Percentiles rank a stretch among this genome's conserved stretches.
Conservation (phyloP, 2,329 filamentous ascomycete species). For the Penicillium sp. region DNA sequence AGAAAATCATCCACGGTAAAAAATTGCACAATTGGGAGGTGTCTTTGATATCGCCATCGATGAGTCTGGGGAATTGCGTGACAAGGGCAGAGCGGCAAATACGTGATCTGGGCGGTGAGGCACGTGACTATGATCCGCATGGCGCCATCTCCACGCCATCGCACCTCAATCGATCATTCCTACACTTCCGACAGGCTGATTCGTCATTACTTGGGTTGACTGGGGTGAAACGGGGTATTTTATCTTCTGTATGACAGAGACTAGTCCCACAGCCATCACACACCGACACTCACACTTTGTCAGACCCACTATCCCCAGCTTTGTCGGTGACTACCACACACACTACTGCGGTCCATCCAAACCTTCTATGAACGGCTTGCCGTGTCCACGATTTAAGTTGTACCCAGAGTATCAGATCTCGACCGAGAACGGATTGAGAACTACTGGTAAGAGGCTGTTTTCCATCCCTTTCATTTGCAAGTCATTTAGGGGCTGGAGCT, state of each 20-base stretch:
- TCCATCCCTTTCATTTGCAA: neutral
- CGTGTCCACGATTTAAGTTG: neutral
- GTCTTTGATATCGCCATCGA: constrained; percentile 1
- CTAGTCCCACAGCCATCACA: neutral
- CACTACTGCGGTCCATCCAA: neutral
- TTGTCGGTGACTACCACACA: neutral
- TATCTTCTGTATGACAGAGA: neutral
- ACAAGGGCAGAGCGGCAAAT: constrained; percentile 1
- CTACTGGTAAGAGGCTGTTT: neutral
- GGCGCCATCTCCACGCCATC: constrained; percentile 14
- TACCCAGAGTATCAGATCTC: neutral
- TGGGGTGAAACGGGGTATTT: neutral
- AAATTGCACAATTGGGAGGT: constrained; percentile 4
- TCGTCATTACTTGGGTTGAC: constrained; percentile 4
- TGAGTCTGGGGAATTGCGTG: constrained; percentile 4
- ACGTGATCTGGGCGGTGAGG: constrained; percentile 1
- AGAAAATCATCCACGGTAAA: neutral
- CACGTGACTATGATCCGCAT: constrained; percentile 19
- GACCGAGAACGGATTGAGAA: neutral
- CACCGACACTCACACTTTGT: neutral
- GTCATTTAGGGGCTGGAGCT: neutral
- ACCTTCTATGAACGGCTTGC: neutral
- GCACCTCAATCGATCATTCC: constrained; percentile 9
- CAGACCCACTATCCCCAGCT: neutral
- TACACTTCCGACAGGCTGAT: constrained; percentile 7